Percentiles rank a stretch among this genome's conserved stretches.
These are phyloP conservation scores for Meyerozyma carpophila DNA, from an alignment of 1,139 yeast genomes.

Conservation along the genomic window DNA sequence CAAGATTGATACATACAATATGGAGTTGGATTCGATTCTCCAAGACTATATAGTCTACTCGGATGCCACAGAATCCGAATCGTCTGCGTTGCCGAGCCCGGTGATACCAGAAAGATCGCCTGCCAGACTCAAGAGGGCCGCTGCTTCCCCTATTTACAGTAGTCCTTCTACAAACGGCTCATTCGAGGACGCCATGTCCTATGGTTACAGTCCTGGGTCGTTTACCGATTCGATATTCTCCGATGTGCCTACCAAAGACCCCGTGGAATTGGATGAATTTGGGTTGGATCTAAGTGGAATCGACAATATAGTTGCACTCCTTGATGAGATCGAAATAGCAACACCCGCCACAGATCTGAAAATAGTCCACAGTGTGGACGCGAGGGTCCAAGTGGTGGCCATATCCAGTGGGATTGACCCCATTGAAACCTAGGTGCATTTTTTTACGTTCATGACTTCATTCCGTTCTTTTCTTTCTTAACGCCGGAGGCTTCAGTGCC, in stretches of 20 bases:
- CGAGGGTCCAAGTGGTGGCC: neutral
- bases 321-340: slow-evolving; percentile 13
- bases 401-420: neutral
- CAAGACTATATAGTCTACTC: slow-evolving; percentile 4
- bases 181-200: slow-evolving; percentile 6
- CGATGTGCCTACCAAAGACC: slow-evolving; percentile 3
- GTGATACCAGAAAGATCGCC: slow-evolving; percentile 10
- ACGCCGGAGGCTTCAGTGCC: neutral
- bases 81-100: slow-evolving; percentile 2
- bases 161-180: slow-evolving; percentile 10
- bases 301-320: slow-evolving; percentile 14
- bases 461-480: neutral
- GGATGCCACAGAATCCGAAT: slow-evolving; percentile 1
- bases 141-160: slow-evolving; percentile 4
- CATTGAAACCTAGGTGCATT: neutral
- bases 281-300: slow-evolving; percentile 13
- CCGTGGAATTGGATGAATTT: slow-evolving; percentile 4
- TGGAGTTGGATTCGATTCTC: slow-evolving; percentile 1
- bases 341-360: neutral
- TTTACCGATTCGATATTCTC: slow-evolving; percentile 19
- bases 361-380: neutral
- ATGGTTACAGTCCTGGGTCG: slow-evolving; percentile 7
- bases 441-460: neutral
- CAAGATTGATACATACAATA: neutral
- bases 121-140: slow-evolving; percentile 3